phyloP scores from a whole-genome alignment of 208 protist species.

The Trypanosoma cruzi region DNA sequence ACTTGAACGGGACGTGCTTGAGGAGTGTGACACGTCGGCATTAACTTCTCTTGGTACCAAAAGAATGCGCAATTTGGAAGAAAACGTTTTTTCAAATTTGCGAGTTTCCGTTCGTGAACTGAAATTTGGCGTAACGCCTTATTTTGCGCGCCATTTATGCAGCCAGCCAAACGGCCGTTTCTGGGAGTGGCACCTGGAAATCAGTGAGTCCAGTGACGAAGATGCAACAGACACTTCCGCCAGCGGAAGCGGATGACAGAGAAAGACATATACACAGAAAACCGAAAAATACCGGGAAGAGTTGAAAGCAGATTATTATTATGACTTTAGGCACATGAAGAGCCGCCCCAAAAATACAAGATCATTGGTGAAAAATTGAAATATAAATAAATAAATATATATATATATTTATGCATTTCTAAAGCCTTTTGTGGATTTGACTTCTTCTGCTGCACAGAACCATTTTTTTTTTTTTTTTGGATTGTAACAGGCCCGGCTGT shows the following conservation, averaged over 20 bases:
- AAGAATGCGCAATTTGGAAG: not conserved
- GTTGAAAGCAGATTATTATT: not conserved
- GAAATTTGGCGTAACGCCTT: conserved; percentile 11
- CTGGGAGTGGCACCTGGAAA: conserved; percentile 12
- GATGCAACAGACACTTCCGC: conserved; percentile 7
- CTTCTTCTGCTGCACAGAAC: not conserved
- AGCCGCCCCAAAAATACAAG: not conserved
- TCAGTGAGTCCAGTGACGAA: conserved; percentile 16
- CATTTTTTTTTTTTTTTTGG: conserved; percentile 3
- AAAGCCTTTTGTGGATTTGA: not conserved
- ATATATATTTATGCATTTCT: not conserved
- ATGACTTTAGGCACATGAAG: not conserved
- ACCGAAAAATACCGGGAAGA: not conserved
- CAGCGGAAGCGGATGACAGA: not conserved
- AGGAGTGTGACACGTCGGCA: not conserved
- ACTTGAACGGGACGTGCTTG: conserved; percentile 20
- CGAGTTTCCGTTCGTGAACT: not conserved
- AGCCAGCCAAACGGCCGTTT: not conserved
- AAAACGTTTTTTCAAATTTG: not conserved
- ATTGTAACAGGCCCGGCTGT: not conserved
- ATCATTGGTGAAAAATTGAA: not conserved
- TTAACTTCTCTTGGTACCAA: conserved; percentile 9
- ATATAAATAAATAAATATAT: not conserved
- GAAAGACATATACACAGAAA: conserved; percentile 1
- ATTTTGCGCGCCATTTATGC: conserved; percentile 10